Evolutionary conservation across 2,329 filamentous ascomycete species (phyloP), one percentile per base, ranked within the genome.

Genomic region (Trichoderma atrobrunneum): DNA sequence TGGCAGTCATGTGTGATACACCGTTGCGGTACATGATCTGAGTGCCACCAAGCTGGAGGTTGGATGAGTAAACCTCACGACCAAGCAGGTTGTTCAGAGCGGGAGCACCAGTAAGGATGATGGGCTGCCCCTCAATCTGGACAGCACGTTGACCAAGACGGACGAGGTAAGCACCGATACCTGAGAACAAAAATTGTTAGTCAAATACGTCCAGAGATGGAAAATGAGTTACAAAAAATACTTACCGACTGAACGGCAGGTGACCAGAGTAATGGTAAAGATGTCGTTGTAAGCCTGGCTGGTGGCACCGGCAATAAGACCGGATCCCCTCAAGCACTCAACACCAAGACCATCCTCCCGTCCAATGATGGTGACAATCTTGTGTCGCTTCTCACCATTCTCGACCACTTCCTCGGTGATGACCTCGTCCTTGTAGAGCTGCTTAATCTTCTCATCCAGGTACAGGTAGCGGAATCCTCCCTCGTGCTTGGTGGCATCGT

Each of bases 11-110:
- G 87, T 99, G 96, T 26, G 96, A 98, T 56, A 99, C 96, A 90
- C 96, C 96, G 82, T 99, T 99, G 86, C 93, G 95, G 90, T 99
- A 98, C 96, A 99, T 99, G 88, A 99, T 99, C 85, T 99, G 96
- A n/a, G 96, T 99, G 78, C 96, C 96, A 90, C 96, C 96, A 76
- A 99, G 93, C 87, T 99, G 96, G 80, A 99, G 85, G 88, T 99
- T 99, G 73, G 96, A 98, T 28, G 96, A 98, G 86, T 99, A 99
- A 34, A 99, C 95, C 84, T 99, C 96, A 77, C 97, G 94, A 79
- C 96, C 96, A 73, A 99, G 90, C 78, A 99, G 88, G 86, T 98
- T 99, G 90, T 99, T 99, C 82, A 99, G 92, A 73, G 96, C 96
- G 75, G 94, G 93, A 63, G 96, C 96, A 89, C 96, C 96, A 78